Percentiles rank a stretch among this genome's conserved stretches.
Evolutionary conservation across 176 grass and related monocot genomes (phyloP).

Genomic region (Elaeis guineensis): DNA sequence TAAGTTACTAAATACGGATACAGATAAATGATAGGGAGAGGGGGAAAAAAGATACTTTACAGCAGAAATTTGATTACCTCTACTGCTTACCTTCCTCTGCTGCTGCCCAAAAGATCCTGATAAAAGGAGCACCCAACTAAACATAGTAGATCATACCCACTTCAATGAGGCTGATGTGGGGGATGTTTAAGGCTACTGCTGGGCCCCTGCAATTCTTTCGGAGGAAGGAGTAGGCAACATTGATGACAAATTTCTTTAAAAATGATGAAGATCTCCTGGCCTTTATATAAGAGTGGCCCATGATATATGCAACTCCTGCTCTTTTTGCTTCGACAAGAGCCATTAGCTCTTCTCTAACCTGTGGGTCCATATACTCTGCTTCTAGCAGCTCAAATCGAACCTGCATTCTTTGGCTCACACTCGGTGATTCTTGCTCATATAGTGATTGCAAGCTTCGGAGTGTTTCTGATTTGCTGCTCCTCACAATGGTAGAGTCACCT

Average conservation of each 20-base stretch:
- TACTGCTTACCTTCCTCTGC: too few species aligned
- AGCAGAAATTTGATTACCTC: too few species aligned
- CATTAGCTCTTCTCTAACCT: conserved; percentile 44
- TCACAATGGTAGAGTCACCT: conserved; percentile 11
- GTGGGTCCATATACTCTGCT: conserved; percentile 28
- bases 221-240: conserved; percentile 62
- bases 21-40: too few species aligned
- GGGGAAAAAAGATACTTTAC: too few species aligned
- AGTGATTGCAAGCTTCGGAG: conserved; percentile 50
- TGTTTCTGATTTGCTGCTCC: conserved; percentile 57
- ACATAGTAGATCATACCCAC: conserved; percentile 84
- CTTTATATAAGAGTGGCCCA: conserved; percentile 71
- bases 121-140: conserved; percentile 14
- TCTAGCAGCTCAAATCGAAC: conserved; percentile 45
- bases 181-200: conserved; percentile 50
- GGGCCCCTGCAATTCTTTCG: conserved; percentile 65
- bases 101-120: too few species aligned
- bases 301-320: conserved; percentile 52
- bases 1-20: too few species aligned
- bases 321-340: conserved; percentile 52
- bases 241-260: conserved; percentile 50
- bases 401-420: conserved; percentile 21
- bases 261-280: conserved; percentile 57
- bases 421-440: conserved; percentile 43
- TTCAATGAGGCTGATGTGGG: conserved; percentile 63